Evolutionary conservation across 768 basidiomycete species (phyloP).

Genomic region (Boletus barrowsii): DNA sequence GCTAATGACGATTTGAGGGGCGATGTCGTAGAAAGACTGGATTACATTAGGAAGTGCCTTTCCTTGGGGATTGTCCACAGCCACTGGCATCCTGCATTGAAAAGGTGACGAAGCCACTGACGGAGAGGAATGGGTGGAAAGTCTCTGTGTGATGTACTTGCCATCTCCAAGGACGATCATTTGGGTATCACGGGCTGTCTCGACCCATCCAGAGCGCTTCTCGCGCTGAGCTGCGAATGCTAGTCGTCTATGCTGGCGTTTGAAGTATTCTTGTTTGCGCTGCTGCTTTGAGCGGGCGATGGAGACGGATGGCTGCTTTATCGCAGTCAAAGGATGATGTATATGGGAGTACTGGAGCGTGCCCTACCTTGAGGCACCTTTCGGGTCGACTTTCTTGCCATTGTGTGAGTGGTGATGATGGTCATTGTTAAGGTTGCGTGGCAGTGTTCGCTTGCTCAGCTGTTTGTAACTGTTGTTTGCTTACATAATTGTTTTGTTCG

Average conservation of each 20-base stretch:
- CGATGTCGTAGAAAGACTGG: conserved; percentile 32
- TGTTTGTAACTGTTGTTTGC: not conserved
- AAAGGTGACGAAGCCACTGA: conserved; percentile 16
- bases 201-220: conserved; percentile 31
- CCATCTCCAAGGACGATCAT: conserved; percentile 39
- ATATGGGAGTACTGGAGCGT: conserved; percentile 23
- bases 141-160: conserved; percentile 35
- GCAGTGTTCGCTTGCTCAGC: not conserved
- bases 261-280: conserved; percentile 22
- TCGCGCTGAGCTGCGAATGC: conserved; percentile 23
- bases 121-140: conserved; percentile 4
- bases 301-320: conserved; percentile 22
- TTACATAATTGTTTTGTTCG: too few relatives aligned
- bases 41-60: not conserved
- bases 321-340: conserved; percentile 18
- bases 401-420: conserved; percentile 4
- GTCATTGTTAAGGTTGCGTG: not conserved
- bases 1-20: conserved; percentile 34
- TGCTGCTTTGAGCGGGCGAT: conserved; percentile 16
- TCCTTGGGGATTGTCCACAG: conserved; percentile 4
- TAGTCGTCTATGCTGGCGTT: conserved; percentile 15
- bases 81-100: conserved; percentile 10
- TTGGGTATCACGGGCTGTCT: conserved; percentile 36
- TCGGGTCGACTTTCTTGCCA: conserved; percentile 21
- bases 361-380: conserved; percentile 27